A percentile compares a stretch with the other conserved stretches of the same genome.
These are phyloP conservation scores for Ganoderma leucocontextum DNA, from an alignment of 1,284 basidiomycete genomes.

Conservation along the genomic window DNA sequence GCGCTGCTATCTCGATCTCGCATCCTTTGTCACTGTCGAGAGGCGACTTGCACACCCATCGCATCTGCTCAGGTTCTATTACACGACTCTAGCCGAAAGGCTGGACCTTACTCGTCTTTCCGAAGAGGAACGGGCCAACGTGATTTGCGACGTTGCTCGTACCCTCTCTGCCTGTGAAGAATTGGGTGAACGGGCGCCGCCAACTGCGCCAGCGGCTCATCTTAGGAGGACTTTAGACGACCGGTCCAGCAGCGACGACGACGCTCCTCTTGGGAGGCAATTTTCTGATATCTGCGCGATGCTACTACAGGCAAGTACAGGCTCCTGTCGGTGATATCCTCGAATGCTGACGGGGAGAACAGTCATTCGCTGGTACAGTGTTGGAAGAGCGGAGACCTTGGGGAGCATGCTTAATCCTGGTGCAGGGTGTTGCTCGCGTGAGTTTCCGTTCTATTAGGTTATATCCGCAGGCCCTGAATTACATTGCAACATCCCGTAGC, in stretches of 20 bases:
- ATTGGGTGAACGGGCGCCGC: constrained; percentile 5
- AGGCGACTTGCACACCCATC: constrained; percentile 51
- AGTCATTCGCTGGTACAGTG: constrained; percentile 36
- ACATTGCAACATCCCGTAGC: constrained; percentile 44
- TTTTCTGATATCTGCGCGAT: constrained; percentile 55
- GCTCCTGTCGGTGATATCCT: constrained; percentile 16
- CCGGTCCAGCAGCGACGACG: constrained; percentile 22
- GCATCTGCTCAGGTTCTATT: constrained; percentile 62
- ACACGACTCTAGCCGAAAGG: constrained; percentile 54
- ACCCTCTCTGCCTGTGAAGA: constrained; percentile 33
- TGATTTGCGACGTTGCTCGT: constrained; percentile 48
- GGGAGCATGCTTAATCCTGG: constrained; percentile 48
- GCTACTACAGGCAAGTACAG: constrained; percentile 55
- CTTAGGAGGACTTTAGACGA: constrained; percentile 17
- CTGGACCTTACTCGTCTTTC: constrained; percentile 54
- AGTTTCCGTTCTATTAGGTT: constrained; percentile 34
- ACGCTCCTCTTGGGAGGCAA: constrained; percentile 48
- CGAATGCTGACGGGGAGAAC: constrained; percentile 39
- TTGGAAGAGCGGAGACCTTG: constrained; percentile 44
- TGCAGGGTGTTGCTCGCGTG: constrained; percentile 54
- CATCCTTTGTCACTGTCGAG: constrained; percentile 53
- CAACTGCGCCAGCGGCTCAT: constrained; percentile 23
- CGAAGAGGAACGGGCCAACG: constrained; percentile 50
- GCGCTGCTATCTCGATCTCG: constrained; percentile 57
- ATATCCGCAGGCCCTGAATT: constrained; percentile 24